Evolutionary conservation across 257 asterid species (phyloP), one percentile per base, ranked within the genome.

Genomic region (Solanum infundibuliforme): DNA sequence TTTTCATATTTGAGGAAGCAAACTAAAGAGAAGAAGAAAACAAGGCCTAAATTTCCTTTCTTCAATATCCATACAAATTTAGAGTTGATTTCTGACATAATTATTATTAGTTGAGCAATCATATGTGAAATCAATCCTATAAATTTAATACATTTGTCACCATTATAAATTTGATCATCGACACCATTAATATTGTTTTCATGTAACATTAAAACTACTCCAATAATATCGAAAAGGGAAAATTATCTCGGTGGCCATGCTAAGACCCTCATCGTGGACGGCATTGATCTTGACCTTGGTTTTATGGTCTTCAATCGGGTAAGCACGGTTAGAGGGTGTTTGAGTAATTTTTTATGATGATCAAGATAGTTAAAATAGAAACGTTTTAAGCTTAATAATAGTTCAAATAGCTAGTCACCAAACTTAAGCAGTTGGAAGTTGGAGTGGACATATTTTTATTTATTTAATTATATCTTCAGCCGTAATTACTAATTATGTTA

Each of bases 231-330:
- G 4, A n/a, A 25, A 65, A 66, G 29, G 34, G 98, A 94, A 29
- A 92, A 92, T 46, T 90, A 87, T 90, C 86, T 95, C 8, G 98
- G 98, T 39, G 25, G 66, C 38, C 85, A 79, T 14, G 38, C 65
- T 46, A 79, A 41, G 5, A 25, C 65, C 2, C 25, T 41, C 9
- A 77, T 1, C 0, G 3, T 41, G 0, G 52, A 43, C 52, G 1
- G 88, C 88, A 90, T 93, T 20, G 89, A 92, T 14, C 87, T 95
- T 3, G 97, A 94, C 87, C 96, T 95, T 36, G 98, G 95, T 11
- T 94, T 94, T 87, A 94, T 93, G 98, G 96, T 95, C 87, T 95
- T 93, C 65, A 93, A 93, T 86, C 93, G 94, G 46, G 96, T 94
- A 90, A 91, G 86, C 5, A 5, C 8, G 48, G 16, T 35, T 35